Evolutionary conservation across 2,329 filamentous ascomycete genomes (phyloP).

Genomic region (Coniella vitis): DNA sequence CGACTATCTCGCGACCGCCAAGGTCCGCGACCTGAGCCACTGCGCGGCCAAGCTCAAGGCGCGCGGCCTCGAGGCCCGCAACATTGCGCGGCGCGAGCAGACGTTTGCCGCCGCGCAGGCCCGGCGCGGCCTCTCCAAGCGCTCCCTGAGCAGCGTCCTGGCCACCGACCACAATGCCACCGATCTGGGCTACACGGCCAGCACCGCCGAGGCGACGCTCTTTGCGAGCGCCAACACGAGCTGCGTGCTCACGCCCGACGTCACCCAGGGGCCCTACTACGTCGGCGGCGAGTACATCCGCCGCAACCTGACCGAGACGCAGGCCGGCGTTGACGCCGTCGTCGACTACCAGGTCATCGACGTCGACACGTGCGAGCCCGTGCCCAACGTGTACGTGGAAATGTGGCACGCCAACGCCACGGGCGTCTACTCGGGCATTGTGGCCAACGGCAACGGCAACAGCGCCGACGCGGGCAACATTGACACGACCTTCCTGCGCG

Average conservation of each 20-base stretch:
- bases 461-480: slow-evolving; percentile 32
- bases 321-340: slow-evolving; percentile 21
- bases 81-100: slow-evolving; percentile 36
- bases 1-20: slow-evolving; percentile 33
- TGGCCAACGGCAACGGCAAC: slow-evolving; percentile 30
- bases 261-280: slow-evolving; percentile 43
- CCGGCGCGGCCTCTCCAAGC: slow-evolving; percentile 27
- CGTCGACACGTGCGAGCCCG: slow-evolving; percentile 44
- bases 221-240: slow-evolving; percentile 30
- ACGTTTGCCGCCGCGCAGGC: slow-evolving; percentile 34
- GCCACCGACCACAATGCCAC: slow-evolving; percentile 30
- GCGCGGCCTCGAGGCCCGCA: slow-evolving; percentile 37
- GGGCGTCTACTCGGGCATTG: slow-evolving; percentile 30
- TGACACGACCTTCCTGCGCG: slow-evolving; percentile 35
- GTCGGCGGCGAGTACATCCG: slow-evolving; percentile 46
- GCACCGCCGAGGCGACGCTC: slow-evolving; percentile 24
- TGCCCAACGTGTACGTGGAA: slow-evolving; percentile 42
- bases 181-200: slow-evolving; percentile 23
- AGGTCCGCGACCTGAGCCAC: slow-evolving; percentile 36
- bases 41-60: slow-evolving; percentile 40
- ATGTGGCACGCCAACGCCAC: slow-evolving; percentile 44
- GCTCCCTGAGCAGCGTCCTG: slow-evolving; percentile 26
- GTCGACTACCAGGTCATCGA: slow-evolving; percentile 31
- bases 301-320: slow-evolving; percentile 37
- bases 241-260: slow-evolving; percentile 40